Percentiles rank a stretch among this genome's conserved stretches.
Evolutionary conservation across 805 yeast genomes (phyloP).

Genomic region (Myxozyma mucilagina): DNA sequence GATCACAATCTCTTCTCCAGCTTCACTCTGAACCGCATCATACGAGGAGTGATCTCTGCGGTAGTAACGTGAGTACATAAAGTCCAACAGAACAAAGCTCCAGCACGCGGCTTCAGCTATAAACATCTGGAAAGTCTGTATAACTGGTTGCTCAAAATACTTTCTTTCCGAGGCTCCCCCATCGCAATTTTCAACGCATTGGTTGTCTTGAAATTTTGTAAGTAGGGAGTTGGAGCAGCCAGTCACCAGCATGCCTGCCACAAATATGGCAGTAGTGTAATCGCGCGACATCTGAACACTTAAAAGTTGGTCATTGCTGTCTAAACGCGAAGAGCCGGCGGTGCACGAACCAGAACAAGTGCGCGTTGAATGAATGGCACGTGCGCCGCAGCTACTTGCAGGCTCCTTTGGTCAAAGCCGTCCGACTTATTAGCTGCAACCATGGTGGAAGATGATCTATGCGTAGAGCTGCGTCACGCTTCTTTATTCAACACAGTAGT

Average conservation of each 20-base stretch:
- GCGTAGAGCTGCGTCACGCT: slow-evolving; percentile 46
- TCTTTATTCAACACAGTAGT: slow-evolving; percentile 50
- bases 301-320: too few relatives aligned
- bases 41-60: neutral
- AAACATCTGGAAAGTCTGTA: slow-evolving; percentile 81
- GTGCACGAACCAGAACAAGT: too few relatives aligned
- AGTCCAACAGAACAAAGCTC: slow-evolving; percentile 38
- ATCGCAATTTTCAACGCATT: slow-evolving; percentile 61
- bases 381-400: too few relatives aligned
- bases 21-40: neutral
- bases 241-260: slow-evolving; percentile 59
- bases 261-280: slow-evolving; percentile 31
- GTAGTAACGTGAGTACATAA: slow-evolving; percentile 1
- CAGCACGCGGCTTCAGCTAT: slow-evolving; percentile 63
- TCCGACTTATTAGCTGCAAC: neutral
- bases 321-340: too few relatives aligned
- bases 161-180: slow-evolving; percentile 48
- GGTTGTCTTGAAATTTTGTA: slow-evolving; percentile 73
- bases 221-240: slow-evolving; percentile 74
- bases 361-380: neutral
- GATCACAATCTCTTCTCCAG: neutral
- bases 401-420: neutral
- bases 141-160: slow-evolving; percentile 71
- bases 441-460: slow-evolving; percentile 8
- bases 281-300: neutral